Conservation (phyloP, 805 yeast species). For the Metschnikowia matae region DNA sequence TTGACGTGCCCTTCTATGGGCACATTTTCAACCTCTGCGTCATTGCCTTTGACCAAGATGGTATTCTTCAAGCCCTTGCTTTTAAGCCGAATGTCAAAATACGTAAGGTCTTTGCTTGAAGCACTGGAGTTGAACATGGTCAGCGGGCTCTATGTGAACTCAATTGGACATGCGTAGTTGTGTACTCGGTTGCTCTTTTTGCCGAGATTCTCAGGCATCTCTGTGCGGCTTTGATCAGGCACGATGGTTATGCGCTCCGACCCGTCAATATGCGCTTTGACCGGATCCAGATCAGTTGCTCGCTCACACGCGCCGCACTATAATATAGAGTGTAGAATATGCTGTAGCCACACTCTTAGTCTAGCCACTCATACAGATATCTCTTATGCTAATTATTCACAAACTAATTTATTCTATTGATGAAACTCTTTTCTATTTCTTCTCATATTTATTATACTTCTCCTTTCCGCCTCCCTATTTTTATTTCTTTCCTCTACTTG, state of each 20-base stretch:
- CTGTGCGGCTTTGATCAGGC: background rate
- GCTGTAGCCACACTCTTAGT: too few relatives aligned
- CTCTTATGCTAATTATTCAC: too few relatives aligned
- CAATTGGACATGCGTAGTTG: background rate
- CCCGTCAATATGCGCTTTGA: background rate
- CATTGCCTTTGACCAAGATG: conserved; percentile 41
- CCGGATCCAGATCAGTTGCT: background rate
- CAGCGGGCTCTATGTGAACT: background rate
- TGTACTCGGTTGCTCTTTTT: background rate
- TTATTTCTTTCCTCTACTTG: too few relatives aligned
- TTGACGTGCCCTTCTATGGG: conserved; percentile 46
- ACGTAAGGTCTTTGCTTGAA: conserved; percentile 22
- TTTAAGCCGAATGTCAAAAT: conserved; percentile 36
- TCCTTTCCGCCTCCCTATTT: too few relatives aligned
- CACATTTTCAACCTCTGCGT: conserved; percentile 41
- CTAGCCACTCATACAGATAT: too few relatives aligned
- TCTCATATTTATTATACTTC: too few relatives aligned
- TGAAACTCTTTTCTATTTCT: too few relatives aligned
- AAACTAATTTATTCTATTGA: too few relatives aligned
- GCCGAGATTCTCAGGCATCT: background rate
- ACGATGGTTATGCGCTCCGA: conserved; percentile 1
- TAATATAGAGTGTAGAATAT: background rate
- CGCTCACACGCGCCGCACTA: background rate
- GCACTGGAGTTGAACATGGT: conserved; percentile 1
- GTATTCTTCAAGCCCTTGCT: conserved; percentile 41